phyloP scores from a whole-genome alignment of 805 yeast species.

The Wickerhamomyces ciferrii region DNA sequence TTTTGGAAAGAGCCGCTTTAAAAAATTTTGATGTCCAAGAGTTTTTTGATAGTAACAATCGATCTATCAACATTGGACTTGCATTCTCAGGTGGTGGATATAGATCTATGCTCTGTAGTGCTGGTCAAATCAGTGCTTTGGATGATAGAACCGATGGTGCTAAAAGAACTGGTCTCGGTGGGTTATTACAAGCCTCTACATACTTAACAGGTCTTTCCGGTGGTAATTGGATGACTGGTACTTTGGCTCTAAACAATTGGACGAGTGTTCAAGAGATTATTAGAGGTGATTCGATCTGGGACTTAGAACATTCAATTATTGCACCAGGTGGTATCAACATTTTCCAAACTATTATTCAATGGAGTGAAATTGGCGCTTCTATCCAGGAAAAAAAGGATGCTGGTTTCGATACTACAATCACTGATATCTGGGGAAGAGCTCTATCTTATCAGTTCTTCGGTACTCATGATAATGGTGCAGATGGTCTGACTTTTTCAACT shows the following conservation, averaged over 20 bases:
- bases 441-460: conserved; percentile 71
- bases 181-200: conserved; percentile 61
- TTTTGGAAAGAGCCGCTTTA: conserved; percentile 42
- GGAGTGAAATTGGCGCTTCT: conserved; percentile 48
- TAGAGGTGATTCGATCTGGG: conserved; percentile 53
- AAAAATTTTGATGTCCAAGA: conserved; percentile 33
- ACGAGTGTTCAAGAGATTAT: conserved; percentile 60
- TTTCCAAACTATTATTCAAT: conserved; percentile 44
- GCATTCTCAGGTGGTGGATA: conserved; percentile 86
- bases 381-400: conserved; percentile 49
- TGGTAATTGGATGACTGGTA: conserved; percentile 75
- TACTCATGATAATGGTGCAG: conserved; percentile 53
- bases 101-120: conserved; percentile 82
- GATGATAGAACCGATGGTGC: conserved; percentile 62
- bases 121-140: conserved; percentile 74
- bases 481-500: conserved; percentile 52
- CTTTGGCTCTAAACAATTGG: conserved; percentile 67
- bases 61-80: conserved; percentile 45
- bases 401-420: conserved; percentile 61
- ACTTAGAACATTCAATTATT: conserved; percentile 54
- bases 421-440: conserved; percentile 80
- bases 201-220: conserved; percentile 81
- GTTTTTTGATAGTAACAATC: conserved; percentile 29
- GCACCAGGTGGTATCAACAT: conserved; percentile 60
- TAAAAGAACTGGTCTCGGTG: conserved; percentile 58